Conservation (phyloP, 495 filamentous ascomycete species). For the Trichoderma orchidacearum region DNA sequence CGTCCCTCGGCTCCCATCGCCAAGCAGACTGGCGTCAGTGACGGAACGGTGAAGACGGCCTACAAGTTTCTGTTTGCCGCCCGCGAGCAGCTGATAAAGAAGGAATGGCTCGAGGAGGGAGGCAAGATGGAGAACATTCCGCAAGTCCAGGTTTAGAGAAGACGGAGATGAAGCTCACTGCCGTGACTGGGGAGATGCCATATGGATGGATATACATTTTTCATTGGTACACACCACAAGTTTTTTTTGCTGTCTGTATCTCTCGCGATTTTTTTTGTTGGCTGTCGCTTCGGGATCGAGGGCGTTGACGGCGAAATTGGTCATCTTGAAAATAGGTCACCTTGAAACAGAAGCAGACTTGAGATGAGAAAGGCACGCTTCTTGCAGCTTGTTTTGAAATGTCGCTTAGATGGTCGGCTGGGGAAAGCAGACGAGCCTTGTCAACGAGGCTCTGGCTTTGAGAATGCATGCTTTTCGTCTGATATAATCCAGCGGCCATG, state of each 20-base stretch:
- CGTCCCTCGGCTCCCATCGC: conserved; percentile 78
- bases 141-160: background rate
- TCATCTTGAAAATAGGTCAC: too few relatives aligned
- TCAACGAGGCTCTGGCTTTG: too few relatives aligned
- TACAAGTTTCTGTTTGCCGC: conserved; percentile 76
- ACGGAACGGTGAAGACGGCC: conserved; percentile 88
- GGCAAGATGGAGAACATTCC: conserved; percentile 60
- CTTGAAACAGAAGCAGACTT: too few relatives aligned
- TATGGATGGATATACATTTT: background rate
- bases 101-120: conserved; percentile 55
- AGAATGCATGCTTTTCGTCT: too few relatives aligned
- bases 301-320: too few relatives aligned
- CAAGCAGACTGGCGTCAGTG: conserved; percentile 69
- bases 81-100: conserved; percentile 58
- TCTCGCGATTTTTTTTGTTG: background rate
- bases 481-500: too few relatives aligned
- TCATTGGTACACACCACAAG: background rate
- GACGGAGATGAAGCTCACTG: background rate
- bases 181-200: background rate
- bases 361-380: too few relatives aligned
- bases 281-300: background rate
- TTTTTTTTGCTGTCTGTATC: too few relatives aligned
- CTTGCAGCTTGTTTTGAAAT: too few relatives aligned
- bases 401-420: too few relatives aligned
- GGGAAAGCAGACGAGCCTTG: too few relatives aligned